A percentile compares a stretch with the other conserved stretches of the same genome.
These are phyloP conservation scores for Arxiozyma bovina DNA, from an alignment of 1,139 yeast species.

Conservation along the genomic window DNA sequence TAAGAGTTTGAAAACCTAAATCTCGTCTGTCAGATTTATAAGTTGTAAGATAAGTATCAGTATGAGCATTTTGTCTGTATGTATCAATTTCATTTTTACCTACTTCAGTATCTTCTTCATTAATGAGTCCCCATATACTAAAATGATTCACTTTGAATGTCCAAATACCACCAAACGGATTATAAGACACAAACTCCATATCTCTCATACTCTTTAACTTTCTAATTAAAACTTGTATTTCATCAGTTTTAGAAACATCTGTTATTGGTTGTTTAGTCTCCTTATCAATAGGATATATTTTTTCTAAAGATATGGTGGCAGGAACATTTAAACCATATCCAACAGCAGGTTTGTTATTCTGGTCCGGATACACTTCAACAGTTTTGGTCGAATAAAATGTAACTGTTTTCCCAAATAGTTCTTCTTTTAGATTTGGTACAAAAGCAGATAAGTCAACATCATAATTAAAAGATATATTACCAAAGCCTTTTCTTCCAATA, in stretches of 20 bases:
- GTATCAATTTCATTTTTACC: constrained; percentile 34
- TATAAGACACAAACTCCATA: constrained; percentile 72
- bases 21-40: neutral
- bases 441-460: constrained; percentile 66
- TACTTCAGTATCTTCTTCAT: constrained; percentile 52
- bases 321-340: constrained; percentile 80
- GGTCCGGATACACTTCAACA: constrained; percentile 61
- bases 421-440: constrained; percentile 35
- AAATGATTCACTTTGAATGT: constrained; percentile 83
- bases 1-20: neutral
- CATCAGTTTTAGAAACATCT: constrained; percentile 36
- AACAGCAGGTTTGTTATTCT: constrained; percentile 44
- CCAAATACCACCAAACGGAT: constrained; percentile 69
- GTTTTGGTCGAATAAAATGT: constrained; percentile 46
- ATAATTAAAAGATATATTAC: constrained; percentile 60
- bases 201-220: constrained; percentile 48
- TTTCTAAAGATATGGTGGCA: constrained; percentile 70
- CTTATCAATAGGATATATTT: constrained; percentile 44
- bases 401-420: constrained; percentile 51
- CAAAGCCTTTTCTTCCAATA: constrained; percentile 67
- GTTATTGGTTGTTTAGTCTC: constrained; percentile 32
- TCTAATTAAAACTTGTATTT: constrained; percentile 41
- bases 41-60: constrained; percentile 1
- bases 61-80: neutral
- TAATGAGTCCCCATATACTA: constrained; percentile 85